Evolutionary conservation across 2,329 filamentous ascomycete genomes (phyloP), one percentile per base, ranked within the genome.

Genomic region (Monosporascus ibericus): DNA sequence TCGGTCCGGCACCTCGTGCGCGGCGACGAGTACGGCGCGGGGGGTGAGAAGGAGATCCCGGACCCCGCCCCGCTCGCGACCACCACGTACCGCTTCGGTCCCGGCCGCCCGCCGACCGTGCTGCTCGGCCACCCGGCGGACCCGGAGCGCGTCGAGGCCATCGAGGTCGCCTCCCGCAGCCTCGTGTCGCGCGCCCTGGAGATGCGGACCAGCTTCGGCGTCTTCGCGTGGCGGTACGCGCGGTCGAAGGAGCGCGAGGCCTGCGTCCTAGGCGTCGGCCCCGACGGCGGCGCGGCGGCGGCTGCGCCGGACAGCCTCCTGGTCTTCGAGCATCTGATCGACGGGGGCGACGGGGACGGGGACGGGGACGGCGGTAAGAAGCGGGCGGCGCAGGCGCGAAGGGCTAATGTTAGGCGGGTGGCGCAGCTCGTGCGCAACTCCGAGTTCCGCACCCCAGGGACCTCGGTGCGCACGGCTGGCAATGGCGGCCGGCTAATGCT

Each of bases 181-280:
- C 68, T 76, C 60, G 67, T 34, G 30, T 14, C 30, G 30, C 30
- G 30, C 34, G 68, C 74, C 2, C 70, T 73, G 34, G 60, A 57
- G 7, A 77, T 85, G 57, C 65, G 67, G 40, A 75, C 76, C 9
- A 73, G 72, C 9, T 68, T 75, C 38, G 80, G 79, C 17, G 71
- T 66, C 1, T 81, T 82, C 52, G 71, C 75, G 55, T 85, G 82
- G 82, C 72, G 74, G 14, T 84, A 85, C 62, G 73, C 72, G 17
- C 63, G 66, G n/a, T 68, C 68, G 6, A 63, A 65, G 7, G 77
- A 81, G 71, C 77, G 65, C 62, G 9, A 34, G 30, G 30, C 30
- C 9, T 34, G 30, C 30, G 30, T 34, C 30, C 30, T 34, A 14
- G 30, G 30, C 30, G 30, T 5, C 30, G 30, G 11, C 9, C 30